Percentiles rank a stretch among this genome's conserved stretches.
phyloP scores from a whole-genome alignment of 208 protist genomes.

The Leishmania gerbilli region DNA sequence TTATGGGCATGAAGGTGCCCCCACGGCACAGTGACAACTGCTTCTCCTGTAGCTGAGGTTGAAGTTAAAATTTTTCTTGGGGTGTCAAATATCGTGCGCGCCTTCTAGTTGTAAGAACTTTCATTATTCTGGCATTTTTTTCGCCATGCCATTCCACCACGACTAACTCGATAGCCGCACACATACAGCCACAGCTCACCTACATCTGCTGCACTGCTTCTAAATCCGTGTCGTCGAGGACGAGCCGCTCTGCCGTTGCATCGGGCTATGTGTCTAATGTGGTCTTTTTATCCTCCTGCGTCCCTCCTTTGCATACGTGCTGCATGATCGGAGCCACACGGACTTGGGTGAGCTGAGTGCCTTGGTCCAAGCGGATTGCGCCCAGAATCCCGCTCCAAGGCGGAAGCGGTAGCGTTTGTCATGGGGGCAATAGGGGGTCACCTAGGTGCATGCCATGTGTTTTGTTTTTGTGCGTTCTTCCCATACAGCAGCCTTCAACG shows the following conservation, averaged over 20 bases:
- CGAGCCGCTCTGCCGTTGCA: not conserved
- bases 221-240: not conserved
- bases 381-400: not conserved
- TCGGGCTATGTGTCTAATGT: not conserved
- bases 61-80: not conserved
- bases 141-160: not conserved
- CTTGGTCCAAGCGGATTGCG: not conserved
- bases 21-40: not conserved
- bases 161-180: not conserved
- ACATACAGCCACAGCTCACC: not conserved
- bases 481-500: not conserved
- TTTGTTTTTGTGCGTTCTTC: not conserved
- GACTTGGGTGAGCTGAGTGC: not conserved
- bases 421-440: not conserved
- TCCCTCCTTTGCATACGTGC: not conserved
- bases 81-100: not conserved
- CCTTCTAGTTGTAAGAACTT: not conserved
- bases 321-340: not conserved
- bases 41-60: not conserved
- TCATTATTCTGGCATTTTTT: not conserved
- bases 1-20: not conserved
- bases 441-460: not conserved
- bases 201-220: not conserved
- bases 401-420: not conserved
- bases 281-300: not conserved